Evolutionary conservation across 495 filamentous ascomycete species (phyloP).

Genomic region (Rhypophila decipiens): DNA sequence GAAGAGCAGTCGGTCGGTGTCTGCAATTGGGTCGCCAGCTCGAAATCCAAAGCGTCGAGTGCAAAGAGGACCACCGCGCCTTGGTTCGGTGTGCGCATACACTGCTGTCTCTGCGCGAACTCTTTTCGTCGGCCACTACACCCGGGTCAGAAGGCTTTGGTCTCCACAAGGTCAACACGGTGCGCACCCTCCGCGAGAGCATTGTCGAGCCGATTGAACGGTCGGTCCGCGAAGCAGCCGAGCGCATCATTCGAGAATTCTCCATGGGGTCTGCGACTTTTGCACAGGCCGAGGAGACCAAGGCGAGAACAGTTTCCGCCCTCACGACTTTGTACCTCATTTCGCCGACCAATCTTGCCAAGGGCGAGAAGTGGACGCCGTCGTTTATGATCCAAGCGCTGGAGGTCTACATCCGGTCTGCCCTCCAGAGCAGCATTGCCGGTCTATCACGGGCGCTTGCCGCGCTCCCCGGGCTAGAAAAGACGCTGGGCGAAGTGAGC

Average conservation of each 20-base stretch:
- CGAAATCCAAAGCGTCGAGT: slow-evolving; percentile 65
- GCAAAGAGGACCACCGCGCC: slow-evolving; percentile 66
- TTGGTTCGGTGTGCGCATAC: slow-evolving; percentile 75
- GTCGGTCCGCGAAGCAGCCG: slow-evolving; percentile 58
- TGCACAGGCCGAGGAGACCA: slow-evolving; percentile 72
- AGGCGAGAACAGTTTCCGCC: slow-evolving; percentile 65
- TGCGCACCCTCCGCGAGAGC: slow-evolving; percentile 59
- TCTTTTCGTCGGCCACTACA: slow-evolving; percentile 56
- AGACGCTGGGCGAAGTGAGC: slow-evolving; percentile 74
- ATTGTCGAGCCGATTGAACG: slow-evolving; percentile 65
- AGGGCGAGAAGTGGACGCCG: slow-evolving; percentile 52
- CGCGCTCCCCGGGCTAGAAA: slow-evolving; percentile 74
- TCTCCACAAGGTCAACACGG: slow-evolving; percentile 61
- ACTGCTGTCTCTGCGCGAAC: slow-evolving; percentile 61
- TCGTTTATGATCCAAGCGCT: slow-evolving; percentile 68
- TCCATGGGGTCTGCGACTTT: slow-evolving; percentile 75
- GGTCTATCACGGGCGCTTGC: slow-evolving; percentile 66
- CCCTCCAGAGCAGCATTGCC: slow-evolving; percentile 68
- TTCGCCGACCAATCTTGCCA: slow-evolving; percentile 47
- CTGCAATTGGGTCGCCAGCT: slow-evolving; percentile 79
- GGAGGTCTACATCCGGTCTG: slow-evolving; percentile 69
- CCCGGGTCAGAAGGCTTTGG: slow-evolving; percentile 70
- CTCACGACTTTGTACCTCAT: slow-evolving; percentile 75
- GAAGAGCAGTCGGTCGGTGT: slow-evolving; percentile 66
- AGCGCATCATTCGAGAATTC: slow-evolving; percentile 79